Evolutionary conservation across 2,329 filamentous ascomycete genomes (phyloP).

Genomic region (Apiospora marii): DNA sequence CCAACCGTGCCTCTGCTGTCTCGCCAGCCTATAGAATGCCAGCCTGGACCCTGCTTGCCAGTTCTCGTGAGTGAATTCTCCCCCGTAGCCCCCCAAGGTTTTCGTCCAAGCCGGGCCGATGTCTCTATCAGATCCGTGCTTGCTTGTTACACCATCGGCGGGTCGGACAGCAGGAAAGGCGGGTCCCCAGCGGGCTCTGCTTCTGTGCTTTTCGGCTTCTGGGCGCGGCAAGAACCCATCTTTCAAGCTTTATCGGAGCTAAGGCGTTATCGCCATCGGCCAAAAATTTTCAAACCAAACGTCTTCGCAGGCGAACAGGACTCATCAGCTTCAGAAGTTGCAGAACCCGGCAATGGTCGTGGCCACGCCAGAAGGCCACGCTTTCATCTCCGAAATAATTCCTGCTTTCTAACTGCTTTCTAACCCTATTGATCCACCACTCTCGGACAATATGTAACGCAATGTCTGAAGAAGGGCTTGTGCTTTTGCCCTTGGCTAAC

Average conservation of each 20-base stretch:
- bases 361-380: no score
- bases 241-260: constrained; percentile 12
- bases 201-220: constrained; percentile 17
- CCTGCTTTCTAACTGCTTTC: neutral
- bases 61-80: neutral
- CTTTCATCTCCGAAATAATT: constrained; percentile 17
- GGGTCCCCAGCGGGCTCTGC: neutral
- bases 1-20: neutral
- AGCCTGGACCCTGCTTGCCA: neutral
- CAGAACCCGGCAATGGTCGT: neutral
- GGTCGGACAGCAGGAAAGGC: neutral
- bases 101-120: neutral
- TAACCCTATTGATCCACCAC: neutral
- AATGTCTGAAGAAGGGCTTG: neutral
- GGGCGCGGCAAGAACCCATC: neutral
- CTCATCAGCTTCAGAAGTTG: neutral
- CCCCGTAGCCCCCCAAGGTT: neutral
- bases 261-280: constrained; percentile 7
- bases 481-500: neutral
- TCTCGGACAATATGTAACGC: constrained; percentile 1
- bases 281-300: neutral
- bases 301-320: neutral
- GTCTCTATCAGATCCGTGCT: constrained; percentile 11
- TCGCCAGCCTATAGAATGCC: neutral
- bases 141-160: constrained; percentile 10